Evolutionary conservation across 768 basidiomycete species (phyloP).

Genomic region (Psilocybe cubensis): DNA sequence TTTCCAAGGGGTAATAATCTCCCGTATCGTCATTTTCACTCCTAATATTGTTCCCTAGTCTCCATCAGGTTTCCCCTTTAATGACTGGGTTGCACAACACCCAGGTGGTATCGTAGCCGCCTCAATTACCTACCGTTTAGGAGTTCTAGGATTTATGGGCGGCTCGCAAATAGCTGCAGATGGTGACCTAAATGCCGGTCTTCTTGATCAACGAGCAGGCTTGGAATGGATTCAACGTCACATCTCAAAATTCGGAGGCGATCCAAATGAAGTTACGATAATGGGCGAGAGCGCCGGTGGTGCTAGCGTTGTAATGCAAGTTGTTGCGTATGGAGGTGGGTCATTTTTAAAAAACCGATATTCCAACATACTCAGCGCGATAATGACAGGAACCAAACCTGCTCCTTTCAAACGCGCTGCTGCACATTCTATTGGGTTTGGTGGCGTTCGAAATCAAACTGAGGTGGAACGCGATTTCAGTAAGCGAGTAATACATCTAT

Average conservation of each 20-base stretch:
- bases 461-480: constrained; percentile 36
- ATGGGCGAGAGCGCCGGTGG: constrained; percentile 56
- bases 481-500: constrained; percentile 16
- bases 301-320: constrained; percentile 47
- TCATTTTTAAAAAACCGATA: not conserved
- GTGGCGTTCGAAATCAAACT: constrained; percentile 32
- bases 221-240: constrained; percentile 59
- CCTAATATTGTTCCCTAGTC: constrained; percentile 35
- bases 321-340: constrained; percentile 45
- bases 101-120: constrained; percentile 37
- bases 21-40: not conserved
- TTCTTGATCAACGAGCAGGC: constrained; percentile 47
- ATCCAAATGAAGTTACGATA: constrained; percentile 39
- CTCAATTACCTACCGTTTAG: constrained; percentile 43
- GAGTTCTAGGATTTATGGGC: constrained; percentile 45
- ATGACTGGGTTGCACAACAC: constrained; percentile 49
- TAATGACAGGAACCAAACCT: constrained; percentile 30
- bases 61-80: constrained; percentile 49
- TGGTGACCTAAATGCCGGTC: constrained; percentile 41
- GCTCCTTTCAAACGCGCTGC: constrained; percentile 42
- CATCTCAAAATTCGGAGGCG: constrained; percentile 61
- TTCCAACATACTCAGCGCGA: not conserved
- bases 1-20: constrained; percentile 29
- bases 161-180: constrained; percentile 37
- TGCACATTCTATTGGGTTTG: constrained; percentile 48